A percentile compares a stretch with the other conserved stretches of the same genome.
These are phyloP conservation scores for Strigomonas culicis DNA, from an alignment of 208 protist species.

Conservation along the genomic window DNA sequence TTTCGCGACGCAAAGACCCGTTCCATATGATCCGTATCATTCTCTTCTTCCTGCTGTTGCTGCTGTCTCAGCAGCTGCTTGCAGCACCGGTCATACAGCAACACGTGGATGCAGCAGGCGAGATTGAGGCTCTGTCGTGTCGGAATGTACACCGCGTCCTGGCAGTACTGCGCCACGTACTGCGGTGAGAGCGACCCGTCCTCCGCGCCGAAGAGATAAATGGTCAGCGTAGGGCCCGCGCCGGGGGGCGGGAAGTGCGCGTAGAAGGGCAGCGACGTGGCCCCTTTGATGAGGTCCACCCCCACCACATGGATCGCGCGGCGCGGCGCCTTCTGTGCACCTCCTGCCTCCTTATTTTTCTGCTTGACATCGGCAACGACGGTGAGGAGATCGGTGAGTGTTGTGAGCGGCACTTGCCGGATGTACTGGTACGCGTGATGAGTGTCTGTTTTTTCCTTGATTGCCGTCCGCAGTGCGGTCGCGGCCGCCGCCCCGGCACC, in stretches of 20 bases:
- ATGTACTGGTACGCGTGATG: background rate
- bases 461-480: background rate
- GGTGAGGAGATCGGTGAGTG: background rate
- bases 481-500: no score
- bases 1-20: conserved; percentile 37
- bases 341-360: background rate
- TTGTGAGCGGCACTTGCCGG: background rate
- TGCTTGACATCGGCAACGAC: background rate
- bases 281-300: conserved; percentile 60
- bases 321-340: no score
- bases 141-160: conserved; percentile 66
- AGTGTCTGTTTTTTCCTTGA: conserved; percentile 6
- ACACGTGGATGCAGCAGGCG: conserved; percentile 57
- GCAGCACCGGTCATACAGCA: conserved; percentile 66
- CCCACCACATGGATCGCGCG: conserved; percentile 29
- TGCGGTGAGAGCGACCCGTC: conserved; percentile 44
- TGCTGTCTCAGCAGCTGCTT: conserved; percentile 17
- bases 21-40: background rate
- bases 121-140: conserved; percentile 75
- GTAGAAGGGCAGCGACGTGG: conserved; percentile 33
- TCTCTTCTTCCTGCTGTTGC: conserved; percentile 3
- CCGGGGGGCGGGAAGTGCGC: conserved; percentile 16
- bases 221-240: conserved; percentile 23
- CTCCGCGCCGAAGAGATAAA: conserved; percentile 71
- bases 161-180: conserved; percentile 33